A percentile compares a stretch with the other conserved stretches of the same genome.
These are phyloP conservation scores for Bonia amplexicaulis DNA, from an alignment of 176 grass and related monocot genomes.

Conservation along the genomic window DNA sequence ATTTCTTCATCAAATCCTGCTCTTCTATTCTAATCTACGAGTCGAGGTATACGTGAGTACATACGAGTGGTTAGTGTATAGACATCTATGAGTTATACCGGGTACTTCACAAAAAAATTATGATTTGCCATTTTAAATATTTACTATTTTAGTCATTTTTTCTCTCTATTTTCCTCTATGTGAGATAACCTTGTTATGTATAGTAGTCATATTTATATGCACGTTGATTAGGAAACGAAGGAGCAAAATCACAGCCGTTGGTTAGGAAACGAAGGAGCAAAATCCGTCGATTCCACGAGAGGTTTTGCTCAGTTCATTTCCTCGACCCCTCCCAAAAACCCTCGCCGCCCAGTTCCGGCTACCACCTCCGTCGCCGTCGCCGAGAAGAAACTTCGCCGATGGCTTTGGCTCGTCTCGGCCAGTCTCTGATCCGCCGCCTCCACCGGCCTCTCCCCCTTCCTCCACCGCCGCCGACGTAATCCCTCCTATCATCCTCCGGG, in stretches of 20 bases:
- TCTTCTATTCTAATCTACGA: too few relatives aligned
- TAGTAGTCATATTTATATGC: too few relatives aligned
- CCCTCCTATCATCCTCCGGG: neutral
- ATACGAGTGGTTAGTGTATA: fast-evolving
- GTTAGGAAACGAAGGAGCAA: neutral
- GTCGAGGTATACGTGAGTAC: fast-evolving
- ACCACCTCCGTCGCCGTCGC: neutral
- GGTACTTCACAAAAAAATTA: too few relatives aligned
- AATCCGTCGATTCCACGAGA: neutral
- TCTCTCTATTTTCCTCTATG: too few relatives aligned
- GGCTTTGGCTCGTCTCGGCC: slow-evolving; percentile 35
- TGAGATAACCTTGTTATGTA: too few relatives aligned
- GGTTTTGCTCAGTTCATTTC: neutral
- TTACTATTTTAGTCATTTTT: too few relatives aligned
- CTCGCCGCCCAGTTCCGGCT: neutral
- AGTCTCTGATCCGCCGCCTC: slow-evolving; percentile 24
- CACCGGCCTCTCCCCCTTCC: slow-evolving; percentile 14
- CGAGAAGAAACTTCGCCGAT: slow-evolving; percentile 25
- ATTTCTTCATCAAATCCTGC: too few relatives aligned
- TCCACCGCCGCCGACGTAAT: slow-evolving; percentile 6
- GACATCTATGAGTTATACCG: too few relatives aligned
- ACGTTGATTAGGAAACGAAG: too few relatives aligned
- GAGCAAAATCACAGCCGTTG: neutral
- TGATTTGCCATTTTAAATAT: too few relatives aligned
- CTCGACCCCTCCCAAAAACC: slow-evolving; percentile 2